Conservation (phyloP, 2,329 filamentous ascomycete genomes). For the Claviceps africana region DNA sequence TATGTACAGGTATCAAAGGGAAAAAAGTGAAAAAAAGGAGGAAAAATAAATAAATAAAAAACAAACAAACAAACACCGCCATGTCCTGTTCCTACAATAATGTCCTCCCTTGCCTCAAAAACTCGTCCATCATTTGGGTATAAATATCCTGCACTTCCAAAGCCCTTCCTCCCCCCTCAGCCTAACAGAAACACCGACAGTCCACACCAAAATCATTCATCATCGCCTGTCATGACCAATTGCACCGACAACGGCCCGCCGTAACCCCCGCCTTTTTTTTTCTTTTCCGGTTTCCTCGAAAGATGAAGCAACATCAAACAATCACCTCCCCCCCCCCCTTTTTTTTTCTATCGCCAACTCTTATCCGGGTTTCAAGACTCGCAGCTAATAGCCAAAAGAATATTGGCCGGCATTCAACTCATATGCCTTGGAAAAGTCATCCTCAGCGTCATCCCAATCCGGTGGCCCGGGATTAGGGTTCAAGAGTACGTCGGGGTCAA, state of each 20-base stretch:
- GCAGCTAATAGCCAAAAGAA: conserved; percentile 13
- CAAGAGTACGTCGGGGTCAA: conserved; percentile 18
- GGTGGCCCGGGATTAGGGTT: conserved; percentile 12
- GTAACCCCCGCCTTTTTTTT: neutral
- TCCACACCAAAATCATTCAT: neutral
- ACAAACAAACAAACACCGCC: neutral
- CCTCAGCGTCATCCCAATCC: conserved; percentile 36
- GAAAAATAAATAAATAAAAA: neutral
- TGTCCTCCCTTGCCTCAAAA: neutral
- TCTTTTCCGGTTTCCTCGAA: neutral
- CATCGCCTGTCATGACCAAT: neutral
- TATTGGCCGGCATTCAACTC: conserved; percentile 31
- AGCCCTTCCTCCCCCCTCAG: conserved; percentile 5
- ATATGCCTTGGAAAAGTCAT: conserved; percentile 39
- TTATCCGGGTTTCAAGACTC: too few relatives aligned
- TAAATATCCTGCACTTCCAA: conserved; percentile 15
- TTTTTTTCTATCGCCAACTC: neutral
- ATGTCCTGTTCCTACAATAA: neutral
- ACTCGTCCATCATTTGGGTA: conserved; percentile 12
- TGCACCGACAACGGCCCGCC: neutral
- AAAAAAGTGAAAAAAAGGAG: neutral
- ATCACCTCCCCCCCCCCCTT: too few relatives aligned
- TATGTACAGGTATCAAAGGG: too few relatives aligned
- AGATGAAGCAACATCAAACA: neutral
- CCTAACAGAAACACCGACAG: neutral